phyloP scores from a whole-genome alignment of 108 stramenopile species.

The Cyclotella cryptica region DNA sequence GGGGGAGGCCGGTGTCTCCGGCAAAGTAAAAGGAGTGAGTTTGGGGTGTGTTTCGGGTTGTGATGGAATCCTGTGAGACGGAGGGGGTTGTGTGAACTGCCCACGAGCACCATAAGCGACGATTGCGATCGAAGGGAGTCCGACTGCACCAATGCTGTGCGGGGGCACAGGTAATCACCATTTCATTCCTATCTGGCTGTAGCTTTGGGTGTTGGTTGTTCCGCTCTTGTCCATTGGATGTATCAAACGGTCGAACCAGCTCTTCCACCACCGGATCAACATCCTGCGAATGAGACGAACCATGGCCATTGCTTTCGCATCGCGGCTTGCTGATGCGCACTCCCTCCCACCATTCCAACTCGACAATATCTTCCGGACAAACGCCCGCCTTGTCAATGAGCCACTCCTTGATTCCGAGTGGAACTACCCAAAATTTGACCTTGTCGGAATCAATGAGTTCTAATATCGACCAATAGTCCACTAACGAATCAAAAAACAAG shows the following conservation, averaged over 20 bases:
- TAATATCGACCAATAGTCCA: constrained; percentile 67
- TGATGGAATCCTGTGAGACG: background rate
- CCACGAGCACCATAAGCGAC: constrained; percentile 90
- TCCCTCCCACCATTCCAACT: constrained; percentile 93
- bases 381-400: constrained; percentile 68
- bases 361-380: constrained; percentile 60
- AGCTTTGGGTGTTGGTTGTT: background rate
- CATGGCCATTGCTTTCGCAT: background rate
- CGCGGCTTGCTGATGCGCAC: constrained; percentile 32
- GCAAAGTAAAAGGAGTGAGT: constrained; percentile 80
- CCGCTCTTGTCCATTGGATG: constrained; percentile 18
- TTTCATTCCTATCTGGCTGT: constrained; percentile 25
- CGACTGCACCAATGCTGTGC: constrained; percentile 93
- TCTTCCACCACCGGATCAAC: constrained; percentile 30
- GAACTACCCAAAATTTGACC: constrained; percentile 77
- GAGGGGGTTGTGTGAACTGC: constrained; percentile 58
- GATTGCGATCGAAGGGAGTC: constrained; percentile 87
- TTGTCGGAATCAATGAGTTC: constrained; percentile 54
- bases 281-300: background rate
- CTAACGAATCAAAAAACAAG: background rate
- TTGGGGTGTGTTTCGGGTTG: background rate
- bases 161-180: constrained; percentile 77
- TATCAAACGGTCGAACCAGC: constrained; percentile 48
- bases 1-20: constrained; percentile 85
- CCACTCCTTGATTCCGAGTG: constrained; percentile 79